Evolutionary conservation across 1,284 basidiomycete species (phyloP), one percentile per base, ranked within the genome.

Genomic region (Marasmius fiardii): DNA sequence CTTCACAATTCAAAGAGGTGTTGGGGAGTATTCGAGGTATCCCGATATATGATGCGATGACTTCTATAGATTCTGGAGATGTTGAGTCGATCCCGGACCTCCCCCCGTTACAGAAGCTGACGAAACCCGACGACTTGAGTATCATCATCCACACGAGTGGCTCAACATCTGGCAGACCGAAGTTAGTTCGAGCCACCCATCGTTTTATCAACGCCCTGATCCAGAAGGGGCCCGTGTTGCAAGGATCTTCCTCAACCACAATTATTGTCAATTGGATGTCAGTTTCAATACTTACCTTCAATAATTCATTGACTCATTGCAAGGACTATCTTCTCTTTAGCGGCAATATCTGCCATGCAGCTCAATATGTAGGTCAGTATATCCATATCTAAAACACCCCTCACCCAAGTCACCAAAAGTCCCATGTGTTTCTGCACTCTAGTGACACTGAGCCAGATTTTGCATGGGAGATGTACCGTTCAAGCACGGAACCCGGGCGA

Each of bases 61-160:
- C 28, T 31, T 31, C 28, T 31, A 4, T 31, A 10, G 28, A 12
- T 26, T 52, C 11, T 20, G 20, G 39, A 26, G 20, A 33, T 3
- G 51, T 21, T 52, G 14, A 2, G 6, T 52, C 51, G 14, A 2
- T 12, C 12, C 48, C 26, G 26, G 11, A 28, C 3, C 23, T 31
- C 2, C 64, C 85, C 16, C 80, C 81, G 28, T 66, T 70, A 14
- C 64, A 82, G 37, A 68, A 70, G 51, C 24, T 54, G n/a, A 65
- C 64, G 12, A 59, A 61, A 31, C 64, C 69, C 55, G 74, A 72
- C 26, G 74, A 80, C 58, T 71, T 73, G 12, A 74, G 77, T 10
- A 82, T 86, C 70, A 76, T 85, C 53, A 85, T 85, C 68, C 85
- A 88, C 64, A 87, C 85, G 3, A 83, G 82, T 57, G 85, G 85